Percentiles rank a stretch among this genome's conserved stretches.
phyloP scores from a whole-genome alignment of 1,139 yeast species.

The Lodderomyces oxycetoniae region DNA sequence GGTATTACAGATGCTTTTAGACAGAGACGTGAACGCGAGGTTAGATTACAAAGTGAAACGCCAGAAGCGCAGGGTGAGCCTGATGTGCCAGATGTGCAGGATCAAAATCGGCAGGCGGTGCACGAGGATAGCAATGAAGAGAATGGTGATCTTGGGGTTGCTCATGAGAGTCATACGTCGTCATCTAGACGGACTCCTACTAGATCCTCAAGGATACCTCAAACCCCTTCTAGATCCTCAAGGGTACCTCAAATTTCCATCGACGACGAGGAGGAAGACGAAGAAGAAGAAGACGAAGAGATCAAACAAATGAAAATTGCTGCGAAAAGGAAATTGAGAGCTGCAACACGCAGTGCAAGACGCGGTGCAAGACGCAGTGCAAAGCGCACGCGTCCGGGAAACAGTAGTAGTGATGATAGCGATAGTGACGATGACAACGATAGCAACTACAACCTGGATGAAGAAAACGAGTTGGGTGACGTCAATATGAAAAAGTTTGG shows the following conservation, averaged over 20 bases:
- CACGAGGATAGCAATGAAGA: background rate
- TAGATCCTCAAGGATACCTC: background rate
- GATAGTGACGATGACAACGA: conserved; percentile 22
- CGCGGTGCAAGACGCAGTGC: background rate
- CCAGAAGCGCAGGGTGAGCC: conserved; percentile 7
- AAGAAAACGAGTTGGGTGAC: conserved; percentile 23
- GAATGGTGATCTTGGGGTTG: background rate
- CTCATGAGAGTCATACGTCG: too few relatives aligned
- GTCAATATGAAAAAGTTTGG: conserved; percentile 35
- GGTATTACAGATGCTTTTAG: conserved; percentile 86
- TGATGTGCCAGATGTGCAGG: background rate
- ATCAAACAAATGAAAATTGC: conserved; percentile 37
- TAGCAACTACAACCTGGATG: conserved; percentile 26
- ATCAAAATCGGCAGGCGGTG: background rate
- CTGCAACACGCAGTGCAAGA: conserved; percentile 21
- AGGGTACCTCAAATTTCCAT: background rate
- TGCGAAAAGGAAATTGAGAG: conserved; percentile 31
- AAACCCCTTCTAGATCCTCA: background rate
- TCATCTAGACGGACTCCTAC: background rate
- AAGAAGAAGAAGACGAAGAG: conserved; percentile 23
- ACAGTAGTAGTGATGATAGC: conserved; percentile 24
- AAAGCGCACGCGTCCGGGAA: conserved; percentile 15
- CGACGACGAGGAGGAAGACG: conserved; percentile 17
- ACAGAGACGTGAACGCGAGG: conserved; percentile 44
- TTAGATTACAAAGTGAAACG: conserved; percentile 8